Evolutionary conservation across 2,329 filamentous ascomycete genomes (phyloP).

Genomic region (Ascomycota sp.): DNA sequence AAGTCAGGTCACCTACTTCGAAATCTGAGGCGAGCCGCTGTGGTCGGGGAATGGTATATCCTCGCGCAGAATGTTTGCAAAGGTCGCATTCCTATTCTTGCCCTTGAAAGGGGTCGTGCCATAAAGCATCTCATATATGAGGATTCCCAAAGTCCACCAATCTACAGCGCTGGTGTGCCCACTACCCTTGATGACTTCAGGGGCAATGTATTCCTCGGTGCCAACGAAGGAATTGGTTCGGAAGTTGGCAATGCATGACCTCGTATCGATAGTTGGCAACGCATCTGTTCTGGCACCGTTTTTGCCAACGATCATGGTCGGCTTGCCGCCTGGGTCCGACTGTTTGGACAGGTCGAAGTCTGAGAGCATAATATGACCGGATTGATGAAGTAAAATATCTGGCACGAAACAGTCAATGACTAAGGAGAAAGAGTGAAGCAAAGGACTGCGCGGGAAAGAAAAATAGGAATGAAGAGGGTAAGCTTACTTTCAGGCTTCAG

Average conservation of each 20-base stretch:
- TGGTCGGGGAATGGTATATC: slow-evolving; percentile 94
- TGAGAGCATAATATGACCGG: slow-evolving; percentile 98
- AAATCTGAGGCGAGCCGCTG: slow-evolving; percentile 62
- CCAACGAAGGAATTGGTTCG: slow-evolving; percentile 96
- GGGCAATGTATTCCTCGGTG: slow-evolving; percentile 96
- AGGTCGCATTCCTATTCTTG: slow-evolving; percentile 95
- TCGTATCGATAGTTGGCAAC: slow-evolving; percentile 91
- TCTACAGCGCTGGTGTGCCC: slow-evolving; percentile 96
- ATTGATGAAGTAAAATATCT: slow-evolving; percentile 96
- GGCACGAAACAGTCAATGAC: not conserved
- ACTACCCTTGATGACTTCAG: slow-evolving; percentile 95
- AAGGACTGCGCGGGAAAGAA: not conserved
- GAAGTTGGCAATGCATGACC: slow-evolving; percentile 96
- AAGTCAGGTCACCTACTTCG: slow-evolving; percentile 59
- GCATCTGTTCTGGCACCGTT: slow-evolving; percentile 72
- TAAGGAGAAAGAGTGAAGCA: no score
- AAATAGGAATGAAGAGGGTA: no score
- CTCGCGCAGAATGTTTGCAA: slow-evolving; percentile 89
- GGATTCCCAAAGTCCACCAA: slow-evolving; percentile 95
- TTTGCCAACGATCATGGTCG: slow-evolving; percentile 90
- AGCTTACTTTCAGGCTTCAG: slow-evolving; percentile 88
- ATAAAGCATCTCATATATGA: slow-evolving; percentile 98
- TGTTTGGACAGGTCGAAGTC: slow-evolving; percentile 98
- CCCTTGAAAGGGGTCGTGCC: slow-evolving; percentile 98
- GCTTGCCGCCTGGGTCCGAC: slow-evolving; percentile 84